A percentile compares a stretch with the other conserved stretches of the same genome.
These are phyloP conservation scores for Venturia asperata DNA, from an alignment of 2,329 filamentous ascomycete genomes.

Conservation along the genomic window DNA sequence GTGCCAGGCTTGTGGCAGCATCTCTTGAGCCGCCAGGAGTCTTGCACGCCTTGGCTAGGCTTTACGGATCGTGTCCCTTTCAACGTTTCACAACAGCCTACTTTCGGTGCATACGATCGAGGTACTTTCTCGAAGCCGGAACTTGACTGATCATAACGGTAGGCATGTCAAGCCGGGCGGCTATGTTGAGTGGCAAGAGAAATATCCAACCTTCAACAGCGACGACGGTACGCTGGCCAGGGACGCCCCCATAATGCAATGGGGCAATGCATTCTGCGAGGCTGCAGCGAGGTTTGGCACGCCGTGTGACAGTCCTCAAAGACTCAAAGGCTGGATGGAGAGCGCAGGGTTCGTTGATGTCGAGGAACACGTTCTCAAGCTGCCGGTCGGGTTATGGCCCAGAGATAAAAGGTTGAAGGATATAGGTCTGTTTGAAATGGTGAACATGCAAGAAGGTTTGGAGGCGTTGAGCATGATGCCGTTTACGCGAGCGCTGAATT, in stretches of 20 bases:
- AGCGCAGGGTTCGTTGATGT: conserved; percentile 31
- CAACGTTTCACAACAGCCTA: not conserved
- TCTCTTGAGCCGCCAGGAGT: not conserved
- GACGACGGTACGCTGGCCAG: conserved; percentile 33
- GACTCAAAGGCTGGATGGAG: conserved; percentile 32
- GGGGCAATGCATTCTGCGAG: conserved; percentile 20
- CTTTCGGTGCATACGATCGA: not conserved
- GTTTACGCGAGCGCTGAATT: conserved; percentile 25
- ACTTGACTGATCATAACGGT: not conserved
- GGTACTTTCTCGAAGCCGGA: not conserved
- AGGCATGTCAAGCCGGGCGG: conserved; percentile 38
- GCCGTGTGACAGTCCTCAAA: conserved; percentile 26
- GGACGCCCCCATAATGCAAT: conserved; percentile 24
- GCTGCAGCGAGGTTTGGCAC: conserved; percentile 21
- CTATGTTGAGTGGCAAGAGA: conserved; percentile 46
- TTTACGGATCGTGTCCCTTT: not conserved
- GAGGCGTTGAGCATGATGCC: conserved; percentile 25
- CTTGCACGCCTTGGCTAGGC: not conserved
- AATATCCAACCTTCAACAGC: conserved; percentile 36
- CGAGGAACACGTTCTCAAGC: conserved; percentile 8
- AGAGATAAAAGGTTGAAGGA: conserved; percentile 26
- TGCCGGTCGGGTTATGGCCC: conserved; percentile 24
- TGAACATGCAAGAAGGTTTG: conserved; percentile 27
- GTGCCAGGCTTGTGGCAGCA: not conserved
- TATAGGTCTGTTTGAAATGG: conserved; percentile 22